Conservation (phyloP, 768 basidiomycete genomes). For the Calocera viscosa region DNA sequence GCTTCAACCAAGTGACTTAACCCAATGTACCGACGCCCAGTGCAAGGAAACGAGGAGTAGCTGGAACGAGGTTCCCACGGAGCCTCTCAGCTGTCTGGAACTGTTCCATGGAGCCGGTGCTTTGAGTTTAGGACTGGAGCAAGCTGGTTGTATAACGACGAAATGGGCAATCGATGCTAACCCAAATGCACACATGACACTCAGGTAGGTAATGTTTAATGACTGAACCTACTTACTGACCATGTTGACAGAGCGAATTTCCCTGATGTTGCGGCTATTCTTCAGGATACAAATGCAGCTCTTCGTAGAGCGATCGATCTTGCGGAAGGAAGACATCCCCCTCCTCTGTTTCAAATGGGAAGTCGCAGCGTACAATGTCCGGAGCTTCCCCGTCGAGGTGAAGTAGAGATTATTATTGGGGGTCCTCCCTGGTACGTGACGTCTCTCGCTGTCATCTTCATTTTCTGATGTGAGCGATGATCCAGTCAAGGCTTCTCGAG, state of each 20-base stretch:
- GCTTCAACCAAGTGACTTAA: background rate
- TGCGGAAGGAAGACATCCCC: background rate
- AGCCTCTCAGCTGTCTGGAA: background rate
- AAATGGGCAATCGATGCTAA: slow-evolving; percentile 59
- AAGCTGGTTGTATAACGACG: slow-evolving; percentile 41
- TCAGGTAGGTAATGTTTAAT: slow-evolving; percentile 34
- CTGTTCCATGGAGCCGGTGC: slow-evolving; percentile 36
- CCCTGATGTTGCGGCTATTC: slow-evolving; percentile 42
- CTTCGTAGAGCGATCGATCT: slow-evolving; percentile 46
- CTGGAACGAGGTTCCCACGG: background rate
- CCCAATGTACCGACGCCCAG: background rate
- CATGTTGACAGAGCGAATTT: slow-evolving; percentile 38
- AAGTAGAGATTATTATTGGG: slow-evolving; percentile 14
- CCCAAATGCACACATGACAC: slow-evolving; percentile 57
- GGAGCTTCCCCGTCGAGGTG: background rate
- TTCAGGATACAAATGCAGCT: slow-evolving; percentile 57
- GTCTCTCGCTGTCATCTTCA: background rate
- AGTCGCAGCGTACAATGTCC: background rate
- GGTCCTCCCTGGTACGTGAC: slow-evolving; percentile 6
- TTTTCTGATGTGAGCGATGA: background rate
- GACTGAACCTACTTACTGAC: background rate
- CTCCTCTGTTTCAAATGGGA: background rate
- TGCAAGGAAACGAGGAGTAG: background rate
- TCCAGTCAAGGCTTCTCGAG: slow-evolving; percentile 58
- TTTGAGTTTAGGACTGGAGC: slow-evolving; percentile 48